A percentile compares a stretch with the other conserved stretches of the same genome.
phyloP scores from a whole-genome alignment of 257 asterid species.

The Solanum sejunctum region DNA sequence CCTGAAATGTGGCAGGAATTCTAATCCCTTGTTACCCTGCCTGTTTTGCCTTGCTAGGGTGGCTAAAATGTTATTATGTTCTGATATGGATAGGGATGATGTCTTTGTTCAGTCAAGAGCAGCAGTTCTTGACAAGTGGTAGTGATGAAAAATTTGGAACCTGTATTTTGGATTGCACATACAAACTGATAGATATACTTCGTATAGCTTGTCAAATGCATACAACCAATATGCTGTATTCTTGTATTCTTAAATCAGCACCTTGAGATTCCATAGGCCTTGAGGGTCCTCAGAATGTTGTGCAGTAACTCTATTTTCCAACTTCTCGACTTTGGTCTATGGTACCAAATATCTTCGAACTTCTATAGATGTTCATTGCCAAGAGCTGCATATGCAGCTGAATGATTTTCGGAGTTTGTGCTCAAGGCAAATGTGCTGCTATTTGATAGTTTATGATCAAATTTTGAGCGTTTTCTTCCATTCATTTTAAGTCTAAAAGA shows the following conservation, averaged over 20 bases:
- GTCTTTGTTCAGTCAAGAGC: slow-evolving; percentile 1
- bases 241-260: background rate
- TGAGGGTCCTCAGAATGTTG: background rate
- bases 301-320: background rate
- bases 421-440: background rate
- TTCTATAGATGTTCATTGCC: background rate
- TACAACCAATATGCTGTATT: background rate
- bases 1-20: slow-evolving; percentile 1
- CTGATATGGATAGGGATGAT: slow-evolving; percentile 5
- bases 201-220: background rate
- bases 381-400: background rate
- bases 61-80: slow-evolving; percentile 1
- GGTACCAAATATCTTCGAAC: background rate
- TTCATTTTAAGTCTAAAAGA: too few species aligned
- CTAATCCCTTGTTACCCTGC: background rate
- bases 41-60: slow-evolving; percentile 1
- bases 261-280: background rate
- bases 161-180: slow-evolving; percentile 13
- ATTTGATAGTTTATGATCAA: background rate
- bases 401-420: background rate
- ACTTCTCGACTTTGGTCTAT: background rate
- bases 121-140: slow-evolving; percentile 10
- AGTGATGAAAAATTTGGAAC: slow-evolving; percentile 15
- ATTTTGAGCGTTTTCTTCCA: background rate
- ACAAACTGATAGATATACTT: background rate